A percentile compares a stretch with the other conserved stretches of the same genome.
These are phyloP conservation scores for Polyporus arcularius DNA, from an alignment of 768 basidiomycete genomes.

Conservation along the genomic window DNA sequence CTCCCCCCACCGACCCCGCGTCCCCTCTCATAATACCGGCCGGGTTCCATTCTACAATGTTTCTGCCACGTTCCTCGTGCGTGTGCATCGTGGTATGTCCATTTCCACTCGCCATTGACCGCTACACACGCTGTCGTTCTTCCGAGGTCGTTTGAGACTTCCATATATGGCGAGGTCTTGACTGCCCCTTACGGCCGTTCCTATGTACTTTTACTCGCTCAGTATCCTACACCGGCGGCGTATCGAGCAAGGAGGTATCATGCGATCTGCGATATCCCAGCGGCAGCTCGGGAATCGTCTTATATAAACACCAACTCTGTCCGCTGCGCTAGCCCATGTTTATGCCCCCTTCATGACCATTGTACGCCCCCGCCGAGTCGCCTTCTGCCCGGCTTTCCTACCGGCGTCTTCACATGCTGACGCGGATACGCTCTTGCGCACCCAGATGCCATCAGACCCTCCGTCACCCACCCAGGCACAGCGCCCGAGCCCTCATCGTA, in stretches of 20 bases:
- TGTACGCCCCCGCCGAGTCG: conserved; percentile 24
- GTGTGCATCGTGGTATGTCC: conserved; percentile 18
- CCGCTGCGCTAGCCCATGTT: conserved; percentile 18
- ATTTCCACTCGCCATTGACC: conserved; percentile 9
- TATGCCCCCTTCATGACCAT: conserved; percentile 34
- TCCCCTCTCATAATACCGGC: conserved; percentile 8
- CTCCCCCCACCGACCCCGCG: not conserved
- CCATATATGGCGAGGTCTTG: conserved; percentile 26
- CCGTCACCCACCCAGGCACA: conserved; percentile 25
- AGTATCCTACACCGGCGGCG: conserved; percentile 17
- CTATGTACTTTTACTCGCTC: conserved; percentile 31
- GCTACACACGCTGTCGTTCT: conserved; percentile 16
- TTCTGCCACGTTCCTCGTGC: conserved; percentile 16
- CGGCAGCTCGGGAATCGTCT: conserved; percentile 23
- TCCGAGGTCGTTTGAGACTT: conserved; percentile 26
- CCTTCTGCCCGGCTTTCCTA: conserved; percentile 12
- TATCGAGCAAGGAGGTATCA: conserved; percentile 22
- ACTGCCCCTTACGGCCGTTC: conserved; percentile 27
- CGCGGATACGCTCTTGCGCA: conserved; percentile 5
- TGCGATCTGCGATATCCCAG: conserved; percentile 26
- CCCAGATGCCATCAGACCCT: conserved; percentile 34
- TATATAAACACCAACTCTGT: conserved; percentile 35
- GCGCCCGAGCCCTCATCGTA: conserved; percentile 20
- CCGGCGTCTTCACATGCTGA: conserved; percentile 13
- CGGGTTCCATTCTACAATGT: conserved; percentile 19